Evolutionary conservation across 805 yeast genomes (phyloP).

Genomic region (Ogataea naganishii): DNA sequence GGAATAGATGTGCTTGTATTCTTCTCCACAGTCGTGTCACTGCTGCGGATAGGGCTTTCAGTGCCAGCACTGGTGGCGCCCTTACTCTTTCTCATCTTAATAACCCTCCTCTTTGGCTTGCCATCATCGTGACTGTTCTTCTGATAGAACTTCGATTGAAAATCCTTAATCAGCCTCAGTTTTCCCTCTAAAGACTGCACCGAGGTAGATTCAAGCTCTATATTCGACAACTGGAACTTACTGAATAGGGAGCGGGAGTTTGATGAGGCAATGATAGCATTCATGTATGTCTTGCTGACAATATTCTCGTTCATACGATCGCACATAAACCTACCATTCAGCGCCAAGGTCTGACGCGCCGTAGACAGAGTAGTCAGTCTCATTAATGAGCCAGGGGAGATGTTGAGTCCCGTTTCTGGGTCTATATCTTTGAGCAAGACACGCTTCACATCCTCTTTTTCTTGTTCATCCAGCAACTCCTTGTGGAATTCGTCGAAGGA

Average conservation of each 20-base stretch:
- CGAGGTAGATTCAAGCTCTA: conserved; percentile 17
- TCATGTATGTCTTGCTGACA: conserved; percentile 24
- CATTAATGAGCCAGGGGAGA: conserved; percentile 59
- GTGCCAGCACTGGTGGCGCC: not conserved
- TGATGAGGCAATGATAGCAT: conserved; percentile 18
- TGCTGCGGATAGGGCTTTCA: no score
- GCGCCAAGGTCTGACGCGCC: conserved; percentile 73
- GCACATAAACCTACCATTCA: conserved; percentile 32
- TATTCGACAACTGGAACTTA: conserved; percentile 25
- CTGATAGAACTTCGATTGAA: conserved; percentile 35
- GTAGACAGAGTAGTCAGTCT: conserved; percentile 60
- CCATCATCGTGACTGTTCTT: conserved; percentile 18
- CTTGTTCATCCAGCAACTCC: conserved; percentile 23
- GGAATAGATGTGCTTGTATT: no score
- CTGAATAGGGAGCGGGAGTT: conserved; percentile 16
- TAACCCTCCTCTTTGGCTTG: conserved; percentile 35
- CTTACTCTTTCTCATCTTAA: conserved; percentile 21
- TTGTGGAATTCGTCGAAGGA: conserved; percentile 27
- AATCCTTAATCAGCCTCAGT: conserved; percentile 31
- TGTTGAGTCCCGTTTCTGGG: conserved; percentile 45
- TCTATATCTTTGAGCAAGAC: conserved; percentile 40
- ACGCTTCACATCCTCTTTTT: conserved; percentile 24
- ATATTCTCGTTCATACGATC: conserved; percentile 24
- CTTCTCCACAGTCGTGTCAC: no score
- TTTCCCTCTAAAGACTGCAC: conserved; percentile 27